Evolutionary conservation across 169 alveolate species (phyloP).

Genomic region (Eimeria sp.): DNA sequence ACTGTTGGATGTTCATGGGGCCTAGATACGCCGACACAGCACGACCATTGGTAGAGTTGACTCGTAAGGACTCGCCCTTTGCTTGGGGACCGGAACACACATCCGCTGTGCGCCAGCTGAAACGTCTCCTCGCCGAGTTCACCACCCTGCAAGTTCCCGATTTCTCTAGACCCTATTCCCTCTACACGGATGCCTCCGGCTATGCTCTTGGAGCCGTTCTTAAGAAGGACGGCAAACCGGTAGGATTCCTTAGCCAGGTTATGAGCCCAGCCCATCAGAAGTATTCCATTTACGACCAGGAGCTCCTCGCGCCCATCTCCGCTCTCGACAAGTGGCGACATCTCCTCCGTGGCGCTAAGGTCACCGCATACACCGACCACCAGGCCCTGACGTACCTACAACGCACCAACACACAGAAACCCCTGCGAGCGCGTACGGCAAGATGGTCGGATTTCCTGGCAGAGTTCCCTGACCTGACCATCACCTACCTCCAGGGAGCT

Average conservation of each 20-base stretch:
- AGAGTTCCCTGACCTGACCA: not conserved
- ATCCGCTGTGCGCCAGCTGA: not conserved
- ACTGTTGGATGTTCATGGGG: too few relatives aligned
- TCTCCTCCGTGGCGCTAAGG: not conserved
- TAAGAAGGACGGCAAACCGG: not conserved
- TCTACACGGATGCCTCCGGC: not conserved
- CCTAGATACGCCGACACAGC: not conserved
- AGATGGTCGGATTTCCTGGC: not conserved
- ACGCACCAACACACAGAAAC: too few relatives aligned
- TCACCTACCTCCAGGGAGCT: not conserved
- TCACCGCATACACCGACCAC: not conserved
- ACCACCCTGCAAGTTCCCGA: not conserved
- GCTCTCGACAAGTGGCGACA: not conserved
- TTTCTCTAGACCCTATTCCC: not conserved
- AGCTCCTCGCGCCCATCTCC: too few relatives aligned
- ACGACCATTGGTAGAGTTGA: not conserved
- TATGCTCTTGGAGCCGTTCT: not conserved
- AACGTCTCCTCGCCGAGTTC: not conserved
- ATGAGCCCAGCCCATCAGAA: not conserved
- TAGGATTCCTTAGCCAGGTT: not conserved
- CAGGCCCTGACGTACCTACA: conserved; percentile 21
- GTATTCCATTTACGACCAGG: conserved; percentile 1
- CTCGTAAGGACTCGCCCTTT: not conserved
- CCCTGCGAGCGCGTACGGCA: too few relatives aligned
- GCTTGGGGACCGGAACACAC: not conserved